These are phyloP conservation scores for Quercus robur DNA, from an alignment of 306 rosid species.

Conservation along the genomic window DNA sequence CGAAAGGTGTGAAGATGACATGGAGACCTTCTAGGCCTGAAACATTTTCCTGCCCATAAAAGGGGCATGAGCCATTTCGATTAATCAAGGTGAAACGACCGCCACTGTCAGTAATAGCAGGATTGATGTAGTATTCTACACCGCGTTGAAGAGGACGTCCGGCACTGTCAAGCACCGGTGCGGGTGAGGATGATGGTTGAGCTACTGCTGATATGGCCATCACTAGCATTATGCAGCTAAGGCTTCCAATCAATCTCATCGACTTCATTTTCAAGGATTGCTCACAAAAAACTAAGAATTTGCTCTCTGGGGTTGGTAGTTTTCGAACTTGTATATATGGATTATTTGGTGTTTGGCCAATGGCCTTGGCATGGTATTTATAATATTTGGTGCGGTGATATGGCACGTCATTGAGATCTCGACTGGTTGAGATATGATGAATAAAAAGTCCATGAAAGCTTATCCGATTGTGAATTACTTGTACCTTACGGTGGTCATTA, in stretches of 20 bases:
- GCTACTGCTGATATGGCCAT: slow-evolving; percentile 3
- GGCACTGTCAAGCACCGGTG: slow-evolving; percentile 53
- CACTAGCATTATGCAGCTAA: neutral
- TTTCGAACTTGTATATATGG: neutral
- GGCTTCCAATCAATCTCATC: neutral
- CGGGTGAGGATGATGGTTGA: slow-evolving; percentile 14
- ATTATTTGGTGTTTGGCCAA: neutral
- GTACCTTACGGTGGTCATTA: neutral
- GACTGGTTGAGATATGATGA: neutral
- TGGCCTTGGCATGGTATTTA: neutral
- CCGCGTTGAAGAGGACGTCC: slow-evolving; percentile 31
- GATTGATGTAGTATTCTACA: slow-evolving; percentile 54
- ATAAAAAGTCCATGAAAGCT: neutral
- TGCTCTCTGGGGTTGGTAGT: neutral
- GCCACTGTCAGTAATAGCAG: slow-evolving; percentile 57
- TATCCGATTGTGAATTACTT: neutral
- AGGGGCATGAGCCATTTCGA: slow-evolving; percentile 37
- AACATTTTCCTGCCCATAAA: slow-evolving; percentile 19
- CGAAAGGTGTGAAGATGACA: slow-evolving; percentile 40
- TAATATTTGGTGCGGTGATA: neutral
- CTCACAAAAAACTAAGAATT: neutral
- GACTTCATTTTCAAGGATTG: neutral
- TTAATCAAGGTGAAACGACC: slow-evolving; percentile 46
- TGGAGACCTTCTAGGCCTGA: slow-evolving; percentile 26
- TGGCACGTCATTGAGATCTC: neutral